These are phyloP conservation scores for Glaciozyma antarctica DNA, from an alignment of 768 basidiomycete genomes.

Conservation along the genomic window DNA sequence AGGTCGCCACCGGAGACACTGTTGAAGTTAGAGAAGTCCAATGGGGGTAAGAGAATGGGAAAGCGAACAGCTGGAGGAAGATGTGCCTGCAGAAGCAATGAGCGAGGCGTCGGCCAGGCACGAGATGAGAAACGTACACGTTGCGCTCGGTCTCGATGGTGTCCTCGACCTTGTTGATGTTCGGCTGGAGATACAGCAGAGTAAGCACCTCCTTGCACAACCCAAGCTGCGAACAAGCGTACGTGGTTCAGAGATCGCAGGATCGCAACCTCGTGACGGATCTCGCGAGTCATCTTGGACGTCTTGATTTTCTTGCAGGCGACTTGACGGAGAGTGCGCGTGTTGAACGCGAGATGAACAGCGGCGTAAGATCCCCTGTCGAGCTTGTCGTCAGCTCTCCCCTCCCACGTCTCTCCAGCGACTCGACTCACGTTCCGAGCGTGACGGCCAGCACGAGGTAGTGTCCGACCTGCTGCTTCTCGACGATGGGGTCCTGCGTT, in stretches of 20 bases:
- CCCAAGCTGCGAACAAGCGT: neutral
- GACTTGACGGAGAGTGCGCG: slow-evolving; percentile 15
- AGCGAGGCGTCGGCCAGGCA: neutral
- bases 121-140: neutral
- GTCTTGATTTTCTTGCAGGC: slow-evolving; percentile 22
- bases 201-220: neutral
- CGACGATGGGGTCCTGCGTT: neutral
- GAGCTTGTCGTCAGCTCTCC: neutral
- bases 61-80: slow-evolving; percentile 25
- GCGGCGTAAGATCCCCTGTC: neutral
- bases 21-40: neutral
- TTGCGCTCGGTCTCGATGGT: neutral
- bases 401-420: neutral
- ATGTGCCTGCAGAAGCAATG: slow-evolving; percentile 7
- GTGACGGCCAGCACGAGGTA: slow-evolving; percentile 9
- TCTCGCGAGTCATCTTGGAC: neutral
- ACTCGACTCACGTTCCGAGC: slow-evolving; percentile 7
- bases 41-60: too few species aligned
- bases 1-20: slow-evolving; percentile 29
- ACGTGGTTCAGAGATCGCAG: slow-evolving; percentile 15
- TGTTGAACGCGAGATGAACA: neutral
- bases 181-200: neutral
- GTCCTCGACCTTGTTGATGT: slow-evolving; percentile 26
- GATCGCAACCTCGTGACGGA: slow-evolving; percentile 19
- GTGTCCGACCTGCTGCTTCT: slow-evolving; percentile 4